Base-by-base conservation (phyloP, 495 filamentous ascomycete species). In the Barbatosphaeria neglecta region DNA sequence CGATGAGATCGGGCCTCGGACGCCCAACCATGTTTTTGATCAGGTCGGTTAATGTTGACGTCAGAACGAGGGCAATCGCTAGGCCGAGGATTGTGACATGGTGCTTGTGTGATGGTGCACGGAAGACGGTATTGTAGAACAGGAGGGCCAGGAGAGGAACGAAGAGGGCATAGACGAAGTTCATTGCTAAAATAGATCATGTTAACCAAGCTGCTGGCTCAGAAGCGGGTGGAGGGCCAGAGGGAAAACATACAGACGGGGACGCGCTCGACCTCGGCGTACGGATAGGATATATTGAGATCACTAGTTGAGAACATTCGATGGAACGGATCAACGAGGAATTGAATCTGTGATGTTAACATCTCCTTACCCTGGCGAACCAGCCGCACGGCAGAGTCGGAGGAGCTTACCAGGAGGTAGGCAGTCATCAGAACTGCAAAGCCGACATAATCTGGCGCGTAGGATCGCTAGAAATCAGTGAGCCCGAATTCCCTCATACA, bases 11-110 rank as follows among this genome's bases (percentile, higher is more conserved):
- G 6, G 92, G 92, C 6, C 92, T 79, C 17, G 93, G 90, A 16
- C 93, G 74, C 16, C 92, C 92, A 35, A 94, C 86, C 0, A 81
- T 75, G 59, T 97, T 96, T 58, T 99, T 99, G 48, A 97, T 72
- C 0, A 90, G 66, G 54, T 97, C 93, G 44, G 93, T 96, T 9
- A 97, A 68, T 60, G 95, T 82, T 2, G 77, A 73, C 2, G 87
- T 83, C 17, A 96, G 72, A 61, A 87, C 74, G 17, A 96, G 59
- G 42, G 84, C 76, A 47, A 88, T 85, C 16, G 81, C 63, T 27
- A 97, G 75, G 5, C 87, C 86, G 4, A 99, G 77, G 23, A 92
- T 57, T 0, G 87, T 83, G 50, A 90, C 87, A 57, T 97, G 93
- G 25, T 82, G 73, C 58, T 94, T 92, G 65, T 96, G 88, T 16